These are phyloP conservation scores for Porcisia deanei DNA, from an alignment of 208 protist genomes.

Conservation along the genomic window DNA sequence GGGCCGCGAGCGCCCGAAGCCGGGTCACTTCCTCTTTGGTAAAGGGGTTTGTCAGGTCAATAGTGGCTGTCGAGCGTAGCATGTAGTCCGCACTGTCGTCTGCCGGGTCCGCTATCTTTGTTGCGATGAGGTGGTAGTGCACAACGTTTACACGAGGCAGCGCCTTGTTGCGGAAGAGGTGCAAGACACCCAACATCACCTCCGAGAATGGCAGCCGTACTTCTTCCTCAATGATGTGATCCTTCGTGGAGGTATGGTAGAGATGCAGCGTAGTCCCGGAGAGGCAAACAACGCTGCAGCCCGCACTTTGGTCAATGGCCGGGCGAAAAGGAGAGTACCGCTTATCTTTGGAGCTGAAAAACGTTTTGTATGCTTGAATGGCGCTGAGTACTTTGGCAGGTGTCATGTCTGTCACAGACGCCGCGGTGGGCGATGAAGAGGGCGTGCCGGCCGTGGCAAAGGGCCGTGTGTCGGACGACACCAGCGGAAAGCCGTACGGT, in stretches of 20 bases:
- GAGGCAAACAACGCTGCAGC: conserved; percentile 76
- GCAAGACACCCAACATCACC: conserved; percentile 78
- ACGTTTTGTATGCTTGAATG: conserved; percentile 54
- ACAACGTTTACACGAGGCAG: conserved; percentile 73
- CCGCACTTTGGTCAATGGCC: conserved; percentile 57
- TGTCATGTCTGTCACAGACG: conserved; percentile 65
- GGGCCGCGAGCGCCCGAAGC: conserved; percentile 58
- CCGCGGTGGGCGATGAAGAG: conserved; percentile 5
- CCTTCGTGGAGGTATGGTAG: conserved; percentile 83
- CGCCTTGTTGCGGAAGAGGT: conserved; percentile 57
- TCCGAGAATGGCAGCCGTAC: conserved; percentile 80
- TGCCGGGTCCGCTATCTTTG: conserved; percentile 37
- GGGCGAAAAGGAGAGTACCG: conserved; percentile 71
- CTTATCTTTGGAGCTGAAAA: conserved; percentile 54
- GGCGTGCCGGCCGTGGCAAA: conserved; percentile 20
- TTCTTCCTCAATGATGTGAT: conserved; percentile 65
- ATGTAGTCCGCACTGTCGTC: conserved; percentile 24
- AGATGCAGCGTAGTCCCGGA: conserved; percentile 76
- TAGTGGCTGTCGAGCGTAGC: conserved; percentile 44
- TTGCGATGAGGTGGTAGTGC: conserved; percentile 85
- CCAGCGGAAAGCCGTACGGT: conserved; percentile 70
- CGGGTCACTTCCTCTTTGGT: conserved; percentile 50
- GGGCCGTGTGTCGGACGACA: conserved; percentile 76
- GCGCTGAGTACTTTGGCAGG: conserved; percentile 50
- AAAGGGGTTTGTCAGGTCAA: conserved; percentile 75